A percentile compares a stretch with the other conserved stretches of the same genome.
Conservation (phyloP, 345 rosid genomes). For the Rhizophora apiculata region DNA sequence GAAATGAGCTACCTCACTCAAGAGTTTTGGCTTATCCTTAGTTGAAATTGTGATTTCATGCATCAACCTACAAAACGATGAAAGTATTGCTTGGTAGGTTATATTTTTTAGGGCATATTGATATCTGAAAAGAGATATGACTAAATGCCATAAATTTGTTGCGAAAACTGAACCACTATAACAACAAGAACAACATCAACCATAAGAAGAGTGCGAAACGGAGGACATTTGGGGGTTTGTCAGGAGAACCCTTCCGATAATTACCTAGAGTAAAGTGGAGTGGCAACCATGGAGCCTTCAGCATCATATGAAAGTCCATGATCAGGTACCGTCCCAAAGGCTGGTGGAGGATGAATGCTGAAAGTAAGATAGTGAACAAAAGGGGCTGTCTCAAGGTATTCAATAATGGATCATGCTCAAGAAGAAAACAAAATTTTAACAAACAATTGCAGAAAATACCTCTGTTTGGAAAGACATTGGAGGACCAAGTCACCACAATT, state of each 20-base stretch:
- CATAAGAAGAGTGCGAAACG: background rate
- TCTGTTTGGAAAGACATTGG: slow-evolving; percentile 26
- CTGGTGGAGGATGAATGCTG: slow-evolving; percentile 51
- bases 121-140: background rate
- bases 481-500: slow-evolving; percentile 13
- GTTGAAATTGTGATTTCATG: slow-evolving; percentile 74
- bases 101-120: background rate
- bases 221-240: slow-evolving; percentile 11
- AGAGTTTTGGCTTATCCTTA: slow-evolving; percentile 60
- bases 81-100: background rate
- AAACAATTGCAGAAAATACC: slow-evolving; percentile 37
- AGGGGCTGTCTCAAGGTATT: background rate
- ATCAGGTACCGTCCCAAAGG: slow-evolving; percentile 46
- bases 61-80: slow-evolving; percentile 46
- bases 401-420: background rate
- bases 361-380: slow-evolving; percentile 15
- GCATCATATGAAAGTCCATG: slow-evolving; percentile 26
- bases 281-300: slow-evolving; percentile 19
- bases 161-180: background rate
- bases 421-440: background rate
- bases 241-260: slow-evolving; percentile 16
- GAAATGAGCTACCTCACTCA: slow-evolving; percentile 47
- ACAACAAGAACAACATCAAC: slow-evolving; percentile 1
- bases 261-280: slow-evolving; percentile 34
- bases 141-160: background rate